Evolutionary conservation across 495 filamentous ascomycete species (phyloP).

Genomic region (Lophium mytilinum): DNA sequence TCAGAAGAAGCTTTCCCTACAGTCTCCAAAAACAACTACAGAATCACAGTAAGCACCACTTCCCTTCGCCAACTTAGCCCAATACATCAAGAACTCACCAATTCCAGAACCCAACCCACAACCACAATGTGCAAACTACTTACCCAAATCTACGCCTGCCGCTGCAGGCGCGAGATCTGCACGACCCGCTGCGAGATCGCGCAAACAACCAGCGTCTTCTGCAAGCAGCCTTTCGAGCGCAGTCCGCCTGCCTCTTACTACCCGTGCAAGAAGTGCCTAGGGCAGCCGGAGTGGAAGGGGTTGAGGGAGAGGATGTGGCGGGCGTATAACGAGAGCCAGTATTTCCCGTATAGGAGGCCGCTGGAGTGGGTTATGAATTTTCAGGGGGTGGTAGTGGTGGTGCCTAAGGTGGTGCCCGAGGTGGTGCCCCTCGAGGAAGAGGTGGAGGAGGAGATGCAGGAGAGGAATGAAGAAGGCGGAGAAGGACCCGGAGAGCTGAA

Average conservation of each 20-base stretch:
- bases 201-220: neutral
- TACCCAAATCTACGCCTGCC: constrained; percentile 10
- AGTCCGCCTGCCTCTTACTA: neutral
- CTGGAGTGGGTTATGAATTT: too few species aligned
- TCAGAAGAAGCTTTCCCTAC: too few species aligned
- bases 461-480: too few species aligned
- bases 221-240: neutral
- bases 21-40: neutral
- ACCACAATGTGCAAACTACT: constrained; percentile 11
- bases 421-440: too few species aligned
- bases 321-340: too few species aligned
- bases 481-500: too few species aligned
- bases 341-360: too few species aligned
- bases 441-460: too few species aligned
- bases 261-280: neutral
- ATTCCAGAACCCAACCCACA: neutral
- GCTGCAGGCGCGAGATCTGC: constrained; percentile 4
- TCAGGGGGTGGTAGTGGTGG: too few species aligned
- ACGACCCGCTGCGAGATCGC: constrained; percentile 6
- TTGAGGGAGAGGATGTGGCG: too few species aligned
- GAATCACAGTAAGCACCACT: neutral
- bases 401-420: too few species aligned
- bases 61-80: neutral
- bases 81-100: neutral
- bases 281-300: too few species aligned